phyloP scores from a whole-genome alignment of 1,284 basidiomycete species.

The Pyrrhoderma noxium region DNA sequence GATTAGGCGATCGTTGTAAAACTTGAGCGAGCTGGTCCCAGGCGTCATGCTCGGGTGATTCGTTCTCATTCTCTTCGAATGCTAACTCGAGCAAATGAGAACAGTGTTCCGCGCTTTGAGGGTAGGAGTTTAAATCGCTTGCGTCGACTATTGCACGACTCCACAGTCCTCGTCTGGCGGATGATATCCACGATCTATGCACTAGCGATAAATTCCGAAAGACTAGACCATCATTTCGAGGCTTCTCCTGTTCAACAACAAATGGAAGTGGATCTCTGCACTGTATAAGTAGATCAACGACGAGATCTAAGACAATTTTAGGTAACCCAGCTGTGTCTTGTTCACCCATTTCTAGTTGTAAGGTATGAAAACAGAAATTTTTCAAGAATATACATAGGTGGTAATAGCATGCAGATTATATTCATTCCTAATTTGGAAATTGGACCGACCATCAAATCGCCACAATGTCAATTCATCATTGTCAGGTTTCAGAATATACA shows the following conservation, averaged over 20 bases:
- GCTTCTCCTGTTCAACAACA: neutral
- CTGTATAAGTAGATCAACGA: slow-evolving; percentile 2
- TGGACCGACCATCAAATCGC: neutral
- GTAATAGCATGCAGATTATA: neutral
- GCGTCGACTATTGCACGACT: neutral
- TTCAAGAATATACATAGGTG: neutral
- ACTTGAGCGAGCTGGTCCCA: neutral
- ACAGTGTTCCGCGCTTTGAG: neutral
- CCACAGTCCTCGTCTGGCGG: slow-evolving; percentile 4
- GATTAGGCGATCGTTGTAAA: neutral
- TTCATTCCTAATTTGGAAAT: neutral
- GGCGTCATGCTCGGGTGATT: neutral
- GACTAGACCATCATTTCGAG: neutral
- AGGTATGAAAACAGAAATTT: neutral
- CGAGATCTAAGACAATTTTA: neutral
- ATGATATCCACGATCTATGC: slow-evolving; percentile 12
- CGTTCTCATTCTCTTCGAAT: neutral
- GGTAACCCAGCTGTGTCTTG: neutral
- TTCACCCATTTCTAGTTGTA: neutral
- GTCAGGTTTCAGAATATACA: no score
- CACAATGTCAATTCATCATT: no score
- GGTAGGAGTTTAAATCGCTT: neutral
- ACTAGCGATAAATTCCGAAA: slow-evolving; percentile 9
- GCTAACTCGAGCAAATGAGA: slow-evolving; percentile 5
- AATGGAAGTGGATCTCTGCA: neutral